phyloP scores from a whole-genome alignment of 225 moss, liverwort and hornwort species.

The Climacium dendroides region DNA sequence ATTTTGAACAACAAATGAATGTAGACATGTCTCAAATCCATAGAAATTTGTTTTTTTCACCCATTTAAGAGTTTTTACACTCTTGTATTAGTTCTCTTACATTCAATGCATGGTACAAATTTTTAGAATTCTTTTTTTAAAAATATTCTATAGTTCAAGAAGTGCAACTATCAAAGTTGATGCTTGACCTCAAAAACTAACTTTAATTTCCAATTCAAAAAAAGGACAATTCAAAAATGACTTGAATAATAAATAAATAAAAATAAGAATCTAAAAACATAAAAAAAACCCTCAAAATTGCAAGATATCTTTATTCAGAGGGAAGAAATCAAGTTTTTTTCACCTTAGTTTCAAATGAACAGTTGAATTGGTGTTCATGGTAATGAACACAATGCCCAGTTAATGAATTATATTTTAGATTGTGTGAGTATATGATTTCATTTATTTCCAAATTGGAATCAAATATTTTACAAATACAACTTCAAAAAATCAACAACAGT shows the following conservation, averaged over 20 bases:
- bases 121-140: background rate
- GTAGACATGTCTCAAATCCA: background rate
- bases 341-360: too few relatives aligned
- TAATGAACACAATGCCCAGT: too few relatives aligned
- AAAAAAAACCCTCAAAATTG: background rate
- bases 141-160: background rate
- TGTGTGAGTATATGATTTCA: too few relatives aligned
- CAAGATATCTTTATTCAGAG: background rate
- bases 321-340: too few relatives aligned
- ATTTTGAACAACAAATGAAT: background rate
- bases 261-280: background rate
- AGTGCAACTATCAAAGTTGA: background rate
- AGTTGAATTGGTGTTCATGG: too few relatives aligned
- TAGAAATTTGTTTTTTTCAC: background rate
- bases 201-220: background rate
- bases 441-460: too few relatives aligned
- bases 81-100: background rate
- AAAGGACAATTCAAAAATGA: rapidly evolving
- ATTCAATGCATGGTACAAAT: rapidly evolving
- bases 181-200: background rate
- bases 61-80: background rate
- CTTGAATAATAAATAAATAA: background rate
- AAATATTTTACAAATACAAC: too few relatives aligned
- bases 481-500: too few relatives aligned
- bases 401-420: too few relatives aligned